A percentile compares a stretch with the other conserved stretches of the same genome.
phyloP scores from a whole-genome alignment of 2,329 filamentous ascomycete genomes.

The Paradendryphiella salina region DNA sequence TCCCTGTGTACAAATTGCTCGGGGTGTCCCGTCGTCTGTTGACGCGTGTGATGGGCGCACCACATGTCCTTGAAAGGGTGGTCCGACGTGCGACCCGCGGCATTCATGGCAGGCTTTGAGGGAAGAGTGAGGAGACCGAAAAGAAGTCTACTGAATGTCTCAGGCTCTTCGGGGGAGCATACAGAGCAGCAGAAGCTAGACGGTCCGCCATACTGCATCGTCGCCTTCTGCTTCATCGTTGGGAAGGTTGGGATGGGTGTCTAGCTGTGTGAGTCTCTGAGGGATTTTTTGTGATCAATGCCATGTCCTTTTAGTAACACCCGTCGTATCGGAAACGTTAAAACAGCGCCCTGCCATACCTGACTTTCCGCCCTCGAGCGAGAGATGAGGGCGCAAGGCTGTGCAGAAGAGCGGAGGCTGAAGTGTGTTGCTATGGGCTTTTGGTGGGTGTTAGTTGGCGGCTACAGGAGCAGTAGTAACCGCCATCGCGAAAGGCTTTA shows the following conservation, averaged over 20 bases:
- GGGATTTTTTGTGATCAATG: not conserved
- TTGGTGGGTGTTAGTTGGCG: too few relatives aligned
- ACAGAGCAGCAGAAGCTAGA: not conserved
- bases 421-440: not conserved
- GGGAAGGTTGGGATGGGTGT: not conserved
- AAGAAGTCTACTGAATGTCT: not conserved
- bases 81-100: constrained; percentile 4
- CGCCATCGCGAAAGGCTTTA: too few relatives aligned
- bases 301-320: not conserved
- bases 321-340: not conserved
- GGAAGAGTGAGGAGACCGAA: not conserved
- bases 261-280: not conserved
- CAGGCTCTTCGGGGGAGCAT: not conserved
- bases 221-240: too few relatives aligned
- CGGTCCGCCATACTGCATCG: not conserved
- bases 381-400: constrained; percentile 2
- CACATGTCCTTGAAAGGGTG: constrained; percentile 5
- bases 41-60: not conserved
- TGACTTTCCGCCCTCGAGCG: not conserved
- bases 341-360: not conserved
- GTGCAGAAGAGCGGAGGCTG: constrained; percentile 5
- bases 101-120: constrained; percentile 5
- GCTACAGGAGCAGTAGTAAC: too few relatives aligned
- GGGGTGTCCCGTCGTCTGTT: not conserved
- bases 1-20: not conserved